phyloP scores from a whole-genome alignment of 2,329 filamentous ascomycete genomes.

The Septoria petroselini region DNA sequence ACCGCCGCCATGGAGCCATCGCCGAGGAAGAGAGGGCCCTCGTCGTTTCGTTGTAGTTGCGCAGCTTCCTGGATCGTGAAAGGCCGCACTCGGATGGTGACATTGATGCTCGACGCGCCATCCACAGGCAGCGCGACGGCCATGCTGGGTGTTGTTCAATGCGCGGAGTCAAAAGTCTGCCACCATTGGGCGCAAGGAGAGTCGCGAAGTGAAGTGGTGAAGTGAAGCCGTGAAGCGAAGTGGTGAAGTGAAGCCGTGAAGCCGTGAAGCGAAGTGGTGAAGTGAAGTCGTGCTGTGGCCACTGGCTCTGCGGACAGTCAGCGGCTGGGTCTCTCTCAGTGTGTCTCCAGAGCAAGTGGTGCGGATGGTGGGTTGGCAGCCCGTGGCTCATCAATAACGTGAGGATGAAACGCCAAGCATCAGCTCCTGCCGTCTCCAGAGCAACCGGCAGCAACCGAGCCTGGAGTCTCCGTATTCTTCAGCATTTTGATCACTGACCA shows the following conservation, averaged over 20 bases:
- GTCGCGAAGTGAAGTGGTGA: not conserved
- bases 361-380: no score
- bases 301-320: no score
- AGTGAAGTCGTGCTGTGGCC: not conserved
- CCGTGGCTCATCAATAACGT: no score
- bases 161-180: conserved; percentile 10
- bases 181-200: conserved; percentile 8
- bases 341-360: no score
- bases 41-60: conserved; percentile 76
- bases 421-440: no score
- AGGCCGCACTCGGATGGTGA: conserved; percentile 60
- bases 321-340: no score
- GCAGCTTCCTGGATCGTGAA: conserved; percentile 89
- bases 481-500: no score
- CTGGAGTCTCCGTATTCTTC: no score
- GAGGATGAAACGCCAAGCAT: no score
- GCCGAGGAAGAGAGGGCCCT: conserved; percentile 87
- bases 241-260: not conserved
- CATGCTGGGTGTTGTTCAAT: conserved; percentile 16
- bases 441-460: no score
- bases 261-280: not conserved
- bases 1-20: conserved; percentile 90
- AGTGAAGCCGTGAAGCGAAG: no score
- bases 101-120: conserved; percentile 51
- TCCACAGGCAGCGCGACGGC: conserved; percentile 27